Evolutionary conservation across 192 early-diverging fungal genomes (phyloP).

Genomic region (Pilaira anomala): DNA sequence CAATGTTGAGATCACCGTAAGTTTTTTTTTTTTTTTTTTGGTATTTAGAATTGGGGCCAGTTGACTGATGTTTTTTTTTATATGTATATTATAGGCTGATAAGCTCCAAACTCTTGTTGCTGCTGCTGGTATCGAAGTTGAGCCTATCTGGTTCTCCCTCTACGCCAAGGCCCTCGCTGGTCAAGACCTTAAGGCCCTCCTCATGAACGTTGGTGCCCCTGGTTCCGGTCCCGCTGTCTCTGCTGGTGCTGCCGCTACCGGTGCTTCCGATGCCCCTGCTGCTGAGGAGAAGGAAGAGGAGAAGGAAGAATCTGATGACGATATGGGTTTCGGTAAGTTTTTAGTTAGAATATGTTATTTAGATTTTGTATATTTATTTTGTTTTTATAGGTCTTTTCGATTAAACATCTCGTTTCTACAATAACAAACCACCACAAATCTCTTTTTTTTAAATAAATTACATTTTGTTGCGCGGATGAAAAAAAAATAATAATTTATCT

Average conservation of each 20-base stretch:
- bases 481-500: too few relatives aligned
- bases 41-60: not conserved
- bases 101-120: constrained; percentile 89
- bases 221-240: constrained; percentile 46
- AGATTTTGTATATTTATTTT: not conserved
- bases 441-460: too few relatives aligned
- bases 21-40: constrained; percentile 26
- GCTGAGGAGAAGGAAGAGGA: constrained; percentile 55
- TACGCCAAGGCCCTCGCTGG: constrained; percentile 98
- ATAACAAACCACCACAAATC: too few relatives aligned
- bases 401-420: constrained; percentile 15
- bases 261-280: constrained; percentile 40
- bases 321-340: constrained; percentile 80
- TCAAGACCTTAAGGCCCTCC: constrained; percentile 84
- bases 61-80: not conserved
- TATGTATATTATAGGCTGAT: constrained; percentile 63
- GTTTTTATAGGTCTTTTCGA: constrained; percentile 23
- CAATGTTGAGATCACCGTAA: constrained; percentile 93
- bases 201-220: constrained; percentile 85
- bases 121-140: constrained; percentile 87
- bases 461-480: too few relatives aligned
- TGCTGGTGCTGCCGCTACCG: constrained; percentile 37
- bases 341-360: not conserved
- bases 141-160: constrained; percentile 92
- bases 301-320: constrained; percentile 76